Percentiles rank a stretch among this genome's conserved stretches.
phyloP scores from a whole-genome alignment of 345 rosid genomes.

The Boechera retrofracta region DNA sequence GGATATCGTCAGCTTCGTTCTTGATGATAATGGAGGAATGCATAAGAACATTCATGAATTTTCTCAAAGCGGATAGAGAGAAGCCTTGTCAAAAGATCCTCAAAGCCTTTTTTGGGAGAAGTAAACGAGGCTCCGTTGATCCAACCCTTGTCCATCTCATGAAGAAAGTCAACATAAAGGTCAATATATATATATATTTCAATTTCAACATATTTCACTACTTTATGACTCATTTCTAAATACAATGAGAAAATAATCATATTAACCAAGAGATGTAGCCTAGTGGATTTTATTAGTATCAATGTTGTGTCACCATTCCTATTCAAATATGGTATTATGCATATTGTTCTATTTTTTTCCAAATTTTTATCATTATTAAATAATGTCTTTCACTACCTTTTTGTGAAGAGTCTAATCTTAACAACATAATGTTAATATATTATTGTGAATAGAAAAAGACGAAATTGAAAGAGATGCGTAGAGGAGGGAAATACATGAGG shows the following conservation, averaged over 20 bases:
- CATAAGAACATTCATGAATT: constrained; percentile 88
- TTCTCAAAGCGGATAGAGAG: constrained; percentile 88
- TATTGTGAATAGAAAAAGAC: constrained; percentile 63
- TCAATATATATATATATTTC: constrained; percentile 40
- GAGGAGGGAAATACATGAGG: constrained; percentile 72
- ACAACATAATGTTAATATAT: not conserved
- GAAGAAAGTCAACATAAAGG: constrained; percentile 88
- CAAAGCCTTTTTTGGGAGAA: constrained; percentile 71
- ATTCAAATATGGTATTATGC: no score
- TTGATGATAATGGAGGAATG: constrained; percentile 93
- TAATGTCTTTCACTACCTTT: not conserved
- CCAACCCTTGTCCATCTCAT: constrained; percentile 79
- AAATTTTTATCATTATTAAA: not conserved
- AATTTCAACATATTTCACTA: constrained; percentile 2
- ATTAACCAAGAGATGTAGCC: not conserved
- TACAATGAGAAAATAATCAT: not conserved
- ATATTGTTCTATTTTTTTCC: no score
- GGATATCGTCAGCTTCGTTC: constrained; percentile 80
- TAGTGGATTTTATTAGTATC: not conserved
- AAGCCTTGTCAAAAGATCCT: constrained; percentile 69
- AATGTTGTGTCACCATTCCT: not conserved
- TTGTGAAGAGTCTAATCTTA: not conserved
- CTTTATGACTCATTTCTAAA: not conserved
- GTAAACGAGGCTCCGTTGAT: constrained; percentile 70
- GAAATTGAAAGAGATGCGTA: constrained; percentile 81